A percentile compares a stretch with the other conserved stretches of the same genome.
These are phyloP conservation scores for Nakazawaea siamensis DNA, from an alignment of 805 yeast species.

Conservation along the genomic window DNA sequence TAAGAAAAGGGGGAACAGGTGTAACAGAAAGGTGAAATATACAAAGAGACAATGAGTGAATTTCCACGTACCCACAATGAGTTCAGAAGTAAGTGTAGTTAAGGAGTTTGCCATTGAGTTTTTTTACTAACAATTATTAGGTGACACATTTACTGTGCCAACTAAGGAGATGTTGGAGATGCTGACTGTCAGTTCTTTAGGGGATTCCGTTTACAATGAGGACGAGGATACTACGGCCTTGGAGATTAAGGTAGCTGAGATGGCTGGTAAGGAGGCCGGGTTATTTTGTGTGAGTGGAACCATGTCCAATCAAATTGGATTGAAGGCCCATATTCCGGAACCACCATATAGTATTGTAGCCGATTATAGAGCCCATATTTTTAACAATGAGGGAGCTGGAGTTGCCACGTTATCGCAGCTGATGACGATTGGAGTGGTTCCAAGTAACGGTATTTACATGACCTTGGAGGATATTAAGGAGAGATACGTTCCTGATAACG, in stretches of 20 bases:
- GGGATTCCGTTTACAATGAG: slow-evolving; percentile 87
- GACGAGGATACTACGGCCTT: slow-evolving; percentile 61
- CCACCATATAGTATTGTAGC: slow-evolving; percentile 84
- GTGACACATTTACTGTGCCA: slow-evolving; percentile 91
- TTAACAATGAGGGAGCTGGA: slow-evolving; percentile 83
- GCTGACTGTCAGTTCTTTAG: slow-evolving; percentile 47
- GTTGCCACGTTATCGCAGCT: slow-evolving; percentile 86
- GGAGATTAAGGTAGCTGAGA: slow-evolving; percentile 52
- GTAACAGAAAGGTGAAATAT: background rate
- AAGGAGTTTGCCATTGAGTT: slow-evolving; percentile 3
- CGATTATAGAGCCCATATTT: slow-evolving; percentile 80
- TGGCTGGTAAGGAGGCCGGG: slow-evolving; percentile 77
- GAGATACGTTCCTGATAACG: slow-evolving; percentile 56
- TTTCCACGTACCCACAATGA: slow-evolving; percentile 6
- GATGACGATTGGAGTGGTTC: slow-evolving; percentile 77
- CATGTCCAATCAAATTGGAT: slow-evolving; percentile 78
- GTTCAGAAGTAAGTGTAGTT: slow-evolving; percentile 4
- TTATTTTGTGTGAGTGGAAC: slow-evolving; percentile 85
- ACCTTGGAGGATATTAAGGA: slow-evolving; percentile 71
- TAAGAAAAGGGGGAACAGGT: background rate
- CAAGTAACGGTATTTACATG: slow-evolving; percentile 65
- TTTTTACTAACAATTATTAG: slow-evolving; percentile 20
- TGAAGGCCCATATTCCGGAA: slow-evolving; percentile 63
- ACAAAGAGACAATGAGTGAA: background rate
- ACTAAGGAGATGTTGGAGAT: slow-evolving; percentile 63